Conservation (phyloP, 805 yeast species). For the Candida xiaguanensis region DNA sequence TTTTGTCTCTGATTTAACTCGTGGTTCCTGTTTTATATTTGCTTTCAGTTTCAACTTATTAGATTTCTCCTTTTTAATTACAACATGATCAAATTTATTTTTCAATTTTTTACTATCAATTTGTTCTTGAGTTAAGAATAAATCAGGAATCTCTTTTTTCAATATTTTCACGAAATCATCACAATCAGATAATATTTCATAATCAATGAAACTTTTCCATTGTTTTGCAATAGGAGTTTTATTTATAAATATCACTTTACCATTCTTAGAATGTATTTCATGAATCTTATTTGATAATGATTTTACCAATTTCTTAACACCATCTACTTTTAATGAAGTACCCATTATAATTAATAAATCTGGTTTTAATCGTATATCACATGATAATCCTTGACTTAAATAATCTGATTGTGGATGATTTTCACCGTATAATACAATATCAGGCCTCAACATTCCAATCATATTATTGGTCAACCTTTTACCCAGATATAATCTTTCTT, state of each 20-base stretch:
- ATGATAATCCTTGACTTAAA: conserved; percentile 65
- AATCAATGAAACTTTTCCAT: conserved; percentile 76
- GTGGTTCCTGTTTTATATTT: conserved; percentile 5
- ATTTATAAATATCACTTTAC: conserved; percentile 74
- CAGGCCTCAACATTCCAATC: conserved; percentile 80
- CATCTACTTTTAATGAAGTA: conserved; percentile 87
- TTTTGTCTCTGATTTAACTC: too few relatives aligned
- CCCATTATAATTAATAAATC: conserved; percentile 87
- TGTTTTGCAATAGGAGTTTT: conserved; percentile 57
- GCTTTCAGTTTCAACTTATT: conserved; percentile 9
- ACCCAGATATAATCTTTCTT: conserved; percentile 60
- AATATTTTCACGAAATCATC: conserved; percentile 71
- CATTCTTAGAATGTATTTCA: conserved; percentile 63
- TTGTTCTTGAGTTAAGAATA: conserved; percentile 58
- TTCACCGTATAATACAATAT: conserved; percentile 90
- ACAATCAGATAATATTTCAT: conserved; percentile 75
- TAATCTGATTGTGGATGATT: conserved; percentile 83
- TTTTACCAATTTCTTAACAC: conserved; percentile 76
- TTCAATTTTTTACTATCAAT: conserved; percentile 40
- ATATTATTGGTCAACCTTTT: conserved; percentile 62
- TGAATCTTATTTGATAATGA: conserved; percentile 58
- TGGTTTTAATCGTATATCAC: conserved; percentile 66
- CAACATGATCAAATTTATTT: conserved; percentile 5
- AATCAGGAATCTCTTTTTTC: conserved; percentile 51
- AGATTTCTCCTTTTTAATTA: conserved; percentile 1